Evolutionary conservation across 1,139 yeast genomes (phyloP), one percentile per base, ranked within the genome.

Genomic region (Meyerozyma guilliermondii): DNA sequence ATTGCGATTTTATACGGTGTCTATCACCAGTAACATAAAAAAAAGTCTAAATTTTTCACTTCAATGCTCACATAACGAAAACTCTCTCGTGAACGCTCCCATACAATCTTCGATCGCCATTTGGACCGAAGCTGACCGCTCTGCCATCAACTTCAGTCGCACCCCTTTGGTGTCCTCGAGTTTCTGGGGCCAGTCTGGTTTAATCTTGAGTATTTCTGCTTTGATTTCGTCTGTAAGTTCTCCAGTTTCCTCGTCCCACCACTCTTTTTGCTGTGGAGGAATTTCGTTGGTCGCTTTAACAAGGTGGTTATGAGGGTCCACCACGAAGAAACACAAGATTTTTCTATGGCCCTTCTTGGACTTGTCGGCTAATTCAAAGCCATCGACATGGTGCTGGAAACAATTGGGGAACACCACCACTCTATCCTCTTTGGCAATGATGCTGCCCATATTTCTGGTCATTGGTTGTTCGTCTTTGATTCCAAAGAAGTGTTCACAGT

Each of bases 261-360:
- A 70, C n/a, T 53, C 56, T 30, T 51, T 40, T 48, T 69, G 74
- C 49, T 70, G 76, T 1, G 74, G 74, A 3, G 75, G 74, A 0
- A 71, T 74, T 8, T 55, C 52, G 7, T 55, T 63, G 0, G 71
- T 59, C 4, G 68, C 40, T 4, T 56, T 45, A 1, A 68, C 68
- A 14, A 42, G 41, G 4, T 58, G 52, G 43, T 68, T 63, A 48
- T 55, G 47, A 1, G 76, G 76, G 47, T 71, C 76, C 27, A 62
- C 65, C 9, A 71, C 26, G 45, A 71, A 71, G 48, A 68, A 65
- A 43, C 75, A 68, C 43, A 71, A 53, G 38, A 71, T 69, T 50
- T 66, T 68, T 33, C 75, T 54, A 46, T 62, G 63, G 2, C 77
- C 77, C 0, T 61, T 58, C 43, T 60, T 68, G 5, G 64, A 45